Evolutionary conservation across 2,329 filamentous ascomycete species (phyloP).

Genomic region (Keithomyces neogunnii): DNA sequence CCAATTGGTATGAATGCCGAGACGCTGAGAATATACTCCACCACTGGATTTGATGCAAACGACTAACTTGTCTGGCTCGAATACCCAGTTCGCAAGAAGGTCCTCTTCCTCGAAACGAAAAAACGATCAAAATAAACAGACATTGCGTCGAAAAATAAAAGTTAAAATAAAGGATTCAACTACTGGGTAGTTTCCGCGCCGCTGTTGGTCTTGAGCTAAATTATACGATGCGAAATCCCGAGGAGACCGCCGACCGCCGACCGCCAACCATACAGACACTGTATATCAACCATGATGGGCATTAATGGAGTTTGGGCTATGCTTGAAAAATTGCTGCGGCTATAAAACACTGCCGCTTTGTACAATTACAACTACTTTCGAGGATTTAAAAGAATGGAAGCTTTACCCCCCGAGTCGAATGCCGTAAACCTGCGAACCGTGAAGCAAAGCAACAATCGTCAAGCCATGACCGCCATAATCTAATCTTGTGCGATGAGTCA

Average conservation of each 20-base stretch:
- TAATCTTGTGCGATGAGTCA: background rate
- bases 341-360: background rate
- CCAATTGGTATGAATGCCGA: constrained; percentile 63
- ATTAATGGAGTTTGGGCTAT: constrained; percentile 21
- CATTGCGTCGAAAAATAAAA: background rate
- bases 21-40: background rate
- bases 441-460: constrained; percentile 4
- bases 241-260: no score
- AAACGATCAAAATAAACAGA: constrained; percentile 53
- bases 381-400: background rate
- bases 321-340: background rate
- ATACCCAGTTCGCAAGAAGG: constrained; percentile 75
- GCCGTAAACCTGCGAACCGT: background rate
- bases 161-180: background rate
- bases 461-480: background rate
- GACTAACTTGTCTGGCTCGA: constrained; percentile 1
- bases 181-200: no score
- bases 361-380: background rate
- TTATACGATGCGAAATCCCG: background rate
- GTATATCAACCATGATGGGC: constrained; percentile 20
- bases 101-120: constrained; percentile 91
- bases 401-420: background rate
- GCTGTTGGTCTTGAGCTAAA: background rate
- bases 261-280: constrained; percentile 6
- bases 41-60: background rate